Evolutionary conservation across 2,329 filamentous ascomycete genomes (phyloP).

Genomic region (Cercospora berteroae): DNA sequence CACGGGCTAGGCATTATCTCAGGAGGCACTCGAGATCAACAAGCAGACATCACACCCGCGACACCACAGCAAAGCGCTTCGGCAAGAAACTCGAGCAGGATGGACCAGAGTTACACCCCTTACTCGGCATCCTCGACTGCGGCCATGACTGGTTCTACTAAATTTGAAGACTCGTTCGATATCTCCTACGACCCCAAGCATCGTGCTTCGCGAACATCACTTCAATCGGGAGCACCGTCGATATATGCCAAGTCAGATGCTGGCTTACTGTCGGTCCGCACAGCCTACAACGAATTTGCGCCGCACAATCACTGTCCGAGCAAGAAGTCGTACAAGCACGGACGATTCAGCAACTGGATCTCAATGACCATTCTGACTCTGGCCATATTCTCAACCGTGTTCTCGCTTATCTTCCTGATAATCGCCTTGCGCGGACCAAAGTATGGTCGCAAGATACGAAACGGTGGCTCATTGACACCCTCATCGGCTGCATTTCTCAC

Average conservation of each 20-base stretch:
- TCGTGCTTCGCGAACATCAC: conserved; percentile 23
- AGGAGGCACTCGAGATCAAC: neutral
- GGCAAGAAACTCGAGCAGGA: conserved; percentile 12
- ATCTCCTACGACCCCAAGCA: conserved; percentile 18
- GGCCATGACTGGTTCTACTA: conserved; percentile 29
- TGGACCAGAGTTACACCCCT: conserved; percentile 17
- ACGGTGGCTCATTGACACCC: conserved; percentile 52
- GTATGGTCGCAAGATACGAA: conserved; percentile 59
- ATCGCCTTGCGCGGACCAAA: conserved; percentile 61
- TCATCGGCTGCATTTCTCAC: conserved; percentile 66
- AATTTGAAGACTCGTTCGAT: conserved; percentile 22
- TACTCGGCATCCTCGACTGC: conserved; percentile 30
- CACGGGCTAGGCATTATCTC: conserved; percentile 40
- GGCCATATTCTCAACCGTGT: conserved; percentile 62
- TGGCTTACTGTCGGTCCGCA: conserved; percentile 26
- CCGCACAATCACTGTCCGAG: conserved; percentile 29
- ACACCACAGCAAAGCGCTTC: conserved; percentile 23
- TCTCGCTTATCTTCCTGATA: conserved; percentile 65
- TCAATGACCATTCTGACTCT: conserved; percentile 42
- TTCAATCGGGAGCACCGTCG: conserved; percentile 29
- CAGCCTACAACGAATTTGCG: conserved; percentile 29
- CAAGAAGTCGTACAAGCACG: conserved; percentile 13
- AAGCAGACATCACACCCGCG: conserved; percentile 6
- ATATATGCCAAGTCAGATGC: conserved; percentile 30
- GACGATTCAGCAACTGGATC: conserved; percentile 45